phyloP scores from a whole-genome alignment of 2,329 filamentous ascomycete genomes.

The Cladosporium sp. region DNA sequence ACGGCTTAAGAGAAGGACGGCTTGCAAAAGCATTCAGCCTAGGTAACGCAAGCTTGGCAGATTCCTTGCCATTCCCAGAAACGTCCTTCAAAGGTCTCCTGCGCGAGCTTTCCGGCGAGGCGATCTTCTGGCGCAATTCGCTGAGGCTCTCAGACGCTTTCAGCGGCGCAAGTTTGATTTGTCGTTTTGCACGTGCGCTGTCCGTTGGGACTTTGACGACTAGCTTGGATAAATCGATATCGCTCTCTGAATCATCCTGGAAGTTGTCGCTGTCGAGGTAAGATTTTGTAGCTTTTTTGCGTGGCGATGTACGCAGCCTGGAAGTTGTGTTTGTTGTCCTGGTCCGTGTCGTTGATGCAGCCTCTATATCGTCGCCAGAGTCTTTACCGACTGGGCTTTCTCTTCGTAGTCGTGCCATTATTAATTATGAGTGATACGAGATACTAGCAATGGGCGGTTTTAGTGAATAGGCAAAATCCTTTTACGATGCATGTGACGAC shows the following conservation, averaged over 20 bases:
- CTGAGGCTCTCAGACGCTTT: conserved; percentile 19
- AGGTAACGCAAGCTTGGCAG: neutral
- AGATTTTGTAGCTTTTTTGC: conserved; percentile 6
- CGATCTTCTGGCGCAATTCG: conserved; percentile 16
- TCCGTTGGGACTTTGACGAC: neutral
- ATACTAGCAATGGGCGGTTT: neutral
- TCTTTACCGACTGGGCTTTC: conserved; percentile 16
- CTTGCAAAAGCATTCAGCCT: conserved; percentile 8
- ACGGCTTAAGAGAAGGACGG: conserved; percentile 4
- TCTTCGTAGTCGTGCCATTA: conserved; percentile 19
- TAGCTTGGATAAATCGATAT: neutral
- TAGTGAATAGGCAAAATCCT: neutral
- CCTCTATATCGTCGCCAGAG: conserved; percentile 10
- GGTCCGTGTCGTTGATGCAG: conserved; percentile 5
- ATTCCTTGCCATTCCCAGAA: neutral
- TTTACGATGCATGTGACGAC: neutral
- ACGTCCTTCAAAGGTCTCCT: conserved; percentile 12
- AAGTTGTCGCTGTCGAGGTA: neutral
- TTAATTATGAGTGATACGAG: neutral
- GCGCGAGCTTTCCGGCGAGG: conserved; percentile 17
- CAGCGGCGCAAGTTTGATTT: conserved; percentile 25
- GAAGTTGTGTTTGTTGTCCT: conserved; percentile 20
- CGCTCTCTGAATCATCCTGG: neutral
- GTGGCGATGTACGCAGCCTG: conserved; percentile 17
- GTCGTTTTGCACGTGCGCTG: conserved; percentile 6